Evolutionary conservation across 495 filamentous ascomycete species (phyloP), one percentile per base, ranked within the genome.

Genomic region (Aspergillus ostianus): DNA sequence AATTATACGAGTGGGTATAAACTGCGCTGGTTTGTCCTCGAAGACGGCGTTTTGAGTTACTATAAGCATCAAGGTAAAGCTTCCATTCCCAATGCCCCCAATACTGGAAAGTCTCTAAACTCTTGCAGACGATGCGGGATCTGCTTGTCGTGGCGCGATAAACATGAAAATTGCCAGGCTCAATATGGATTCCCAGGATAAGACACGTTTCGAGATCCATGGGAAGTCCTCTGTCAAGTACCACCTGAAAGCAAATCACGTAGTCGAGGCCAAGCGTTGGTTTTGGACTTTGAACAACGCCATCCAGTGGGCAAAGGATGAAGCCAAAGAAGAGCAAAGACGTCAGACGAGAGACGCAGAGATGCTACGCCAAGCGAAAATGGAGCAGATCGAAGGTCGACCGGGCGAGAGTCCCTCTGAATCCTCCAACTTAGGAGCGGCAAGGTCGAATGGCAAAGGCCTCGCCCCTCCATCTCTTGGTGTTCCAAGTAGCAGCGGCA

Each of bases 161-260:
- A 98, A 97, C 67, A 98, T 98, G 94, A 87, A 87, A 57, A 98
- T 98, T 66, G 93, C 95, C 51, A 89, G 87, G 67, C 81, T 98
- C 19, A 87, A 90, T 70, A 97, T 98, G 92, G 95, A 95, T 67
- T 83, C 94, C 0, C 90, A 96, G 63, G 94, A 98, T 67, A 98
- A 98, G 72, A 91, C 90, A 20, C 92, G 90, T 36, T 98, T 98
- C 66, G 94, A 98, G 66, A 97, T 98, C 59, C 90, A 91, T 49
- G 94, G 94, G 19, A 98, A 98, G 73, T 93, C 93, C 2, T 97
- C 93, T n/a, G 93, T 98, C 58, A 98, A 97, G 73, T 98, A 98
- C 70, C 91, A 94, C 53, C 83, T 98, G 29, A 96, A 95, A 70
- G 94, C 94, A 0, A 98, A 98, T 64, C 94, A 98, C 74, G 87